Evolutionary conservation across 805 yeast genomes (phyloP), one percentile per base, ranked within the genome.

Genomic region (Yarrowia divulgata): DNA sequence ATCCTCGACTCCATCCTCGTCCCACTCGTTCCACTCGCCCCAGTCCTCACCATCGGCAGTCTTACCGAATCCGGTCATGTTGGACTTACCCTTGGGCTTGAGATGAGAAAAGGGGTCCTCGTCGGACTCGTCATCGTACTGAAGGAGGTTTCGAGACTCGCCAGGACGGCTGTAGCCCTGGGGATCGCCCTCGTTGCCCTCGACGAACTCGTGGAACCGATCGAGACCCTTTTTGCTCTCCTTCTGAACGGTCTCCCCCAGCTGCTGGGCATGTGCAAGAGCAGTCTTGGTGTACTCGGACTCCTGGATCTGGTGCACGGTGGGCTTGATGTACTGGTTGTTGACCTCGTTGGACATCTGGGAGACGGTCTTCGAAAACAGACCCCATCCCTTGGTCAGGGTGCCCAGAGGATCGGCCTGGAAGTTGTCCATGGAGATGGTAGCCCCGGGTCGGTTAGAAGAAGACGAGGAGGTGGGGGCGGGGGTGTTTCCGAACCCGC

Each of bases 161-260:
- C 29, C 87, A 72, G 66, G 66, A 7, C 66, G 66, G 29, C 52
- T 76, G 75, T 82, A 79, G 18, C 75, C 76, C 63, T 78, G 78
- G 34, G 78, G 71, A 73, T 79, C 77, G 73, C 77, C 83, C 80
- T 45, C 76, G 71, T 49, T 52, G 54, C 76, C 80, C 35, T 75
- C 74, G 2, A 92, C 88, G 75, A 88, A 87, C 18, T 82, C 81
- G 71, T 82, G 84, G 74, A 86, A 84, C n/a, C 89, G 87, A 72
- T 88, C 89, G 68, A 87, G 87, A 35, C 97, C 91, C 73, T 86
- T 87, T 71, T 82, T 85, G 42, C 96, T 90, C 0, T 97, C 91
- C 73, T 93, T 96, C 77, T 90, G 97, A 81, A 94, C 90, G 76
- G 88, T 92, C 77, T 91, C 97, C 60, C 98, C 97, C 81, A 94